A percentile compares a stretch with the other conserved stretches of the same genome.
Conservation (phyloP, 768 basidiomycete genomes). For the Tylopilus vinaceipallidus region DNA sequence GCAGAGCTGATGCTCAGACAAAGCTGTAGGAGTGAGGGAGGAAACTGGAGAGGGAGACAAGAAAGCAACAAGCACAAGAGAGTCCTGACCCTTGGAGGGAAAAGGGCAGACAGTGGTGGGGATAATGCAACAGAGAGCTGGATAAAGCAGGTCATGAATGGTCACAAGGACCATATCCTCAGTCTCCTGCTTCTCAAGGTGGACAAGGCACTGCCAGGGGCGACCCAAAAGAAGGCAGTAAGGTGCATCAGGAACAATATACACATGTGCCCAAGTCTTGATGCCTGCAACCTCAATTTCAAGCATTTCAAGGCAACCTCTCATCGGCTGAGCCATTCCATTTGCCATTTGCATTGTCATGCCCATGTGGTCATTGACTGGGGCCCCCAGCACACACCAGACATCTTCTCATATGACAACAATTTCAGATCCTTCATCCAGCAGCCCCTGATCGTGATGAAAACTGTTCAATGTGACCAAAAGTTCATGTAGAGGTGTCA, state of each 20-base stretch:
- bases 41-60: not conserved
- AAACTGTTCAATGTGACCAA: not conserved
- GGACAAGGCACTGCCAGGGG: conserved; percentile 22
- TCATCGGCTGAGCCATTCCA: conserved; percentile 2
- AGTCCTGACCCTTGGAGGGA: too few species aligned
- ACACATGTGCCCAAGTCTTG: conserved; percentile 24
- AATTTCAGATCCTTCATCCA: conserved; percentile 22
- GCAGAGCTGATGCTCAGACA: not conserved
- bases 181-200: conserved; percentile 7
- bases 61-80: too few species aligned
- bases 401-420: conserved; percentile 22
- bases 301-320: conserved; percentile 4
- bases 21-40: not conserved
- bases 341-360: conserved; percentile 28
- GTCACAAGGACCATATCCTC: not conserved
- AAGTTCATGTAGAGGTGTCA: not conserved
- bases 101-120: not conserved
- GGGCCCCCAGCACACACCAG: conserved; percentile 9
- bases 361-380: conserved; percentile 9
- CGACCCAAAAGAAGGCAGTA: conserved; percentile 18
- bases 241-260: conserved; percentile 17
- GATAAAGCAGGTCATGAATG: not conserved
- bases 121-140: not conserved
- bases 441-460: not conserved
- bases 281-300: conserved; percentile 16